phyloP scores from a whole-genome alignment of 164 flowering plant species.

The Pachysandra terminalis region DNA sequence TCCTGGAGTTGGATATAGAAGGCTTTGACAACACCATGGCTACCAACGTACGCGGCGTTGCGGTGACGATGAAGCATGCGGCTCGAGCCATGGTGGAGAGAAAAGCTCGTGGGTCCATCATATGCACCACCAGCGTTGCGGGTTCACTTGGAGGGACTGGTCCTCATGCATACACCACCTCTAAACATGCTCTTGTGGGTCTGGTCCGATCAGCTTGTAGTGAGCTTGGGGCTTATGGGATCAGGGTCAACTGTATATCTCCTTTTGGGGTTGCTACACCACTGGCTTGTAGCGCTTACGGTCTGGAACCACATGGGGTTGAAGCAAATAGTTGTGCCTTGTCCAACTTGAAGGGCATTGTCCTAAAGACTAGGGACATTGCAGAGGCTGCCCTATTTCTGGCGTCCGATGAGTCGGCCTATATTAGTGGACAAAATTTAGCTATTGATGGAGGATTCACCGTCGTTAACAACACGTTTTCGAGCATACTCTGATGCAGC shows the following conservation, averaged over 20 bases:
- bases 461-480: slow-evolving; percentile 18
- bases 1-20: slow-evolving; percentile 18
- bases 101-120: slow-evolving; percentile 19
- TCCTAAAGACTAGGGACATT: slow-evolving; percentile 47
- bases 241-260: slow-evolving; percentile 48
- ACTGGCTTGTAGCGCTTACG: slow-evolving; percentile 32
- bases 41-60: slow-evolving; percentile 18
- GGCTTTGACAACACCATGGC: slow-evolving; percentile 16
- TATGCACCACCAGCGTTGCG: slow-evolving; percentile 28
- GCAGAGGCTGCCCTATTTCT: slow-evolving; percentile 76
- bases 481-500: too few relatives aligned
- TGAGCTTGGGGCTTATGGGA: slow-evolving; percentile 32
- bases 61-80: slow-evolving; percentile 21
- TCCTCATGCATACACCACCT: slow-evolving; percentile 17
- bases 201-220: slow-evolving; percentile 12
- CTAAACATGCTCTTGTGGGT: slow-evolving; percentile 33
- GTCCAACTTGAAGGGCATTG: slow-evolving; percentile 53
- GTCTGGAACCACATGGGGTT: slow-evolving; percentile 25
- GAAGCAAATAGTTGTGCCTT: slow-evolving; percentile 26
- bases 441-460: slow-evolving; percentile 66
- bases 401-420: slow-evolving; percentile 70
- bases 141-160: slow-evolving; percentile 15
- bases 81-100: slow-evolving; percentile 26
- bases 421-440: slow-evolving; percentile 65
- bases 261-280: slow-evolving; percentile 71